Evolutionary conservation across 768 basidiomycete genomes (phyloP).

Genomic region (Mycena capillaripes): DNA sequence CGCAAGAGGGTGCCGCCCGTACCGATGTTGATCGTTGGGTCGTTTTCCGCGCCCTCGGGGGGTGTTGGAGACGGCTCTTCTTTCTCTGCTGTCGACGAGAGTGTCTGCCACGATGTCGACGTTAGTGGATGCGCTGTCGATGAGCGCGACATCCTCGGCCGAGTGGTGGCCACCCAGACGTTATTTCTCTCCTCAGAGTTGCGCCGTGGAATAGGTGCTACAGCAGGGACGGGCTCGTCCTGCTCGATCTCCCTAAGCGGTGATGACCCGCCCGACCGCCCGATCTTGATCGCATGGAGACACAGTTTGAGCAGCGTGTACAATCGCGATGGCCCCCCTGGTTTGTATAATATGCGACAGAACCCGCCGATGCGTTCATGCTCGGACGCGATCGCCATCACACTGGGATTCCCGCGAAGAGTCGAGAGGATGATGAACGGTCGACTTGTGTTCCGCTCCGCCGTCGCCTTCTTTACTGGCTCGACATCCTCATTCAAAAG

Average conservation of each 20-base stretch:
- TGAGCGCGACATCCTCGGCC: constrained; percentile 71
- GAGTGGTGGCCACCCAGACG: constrained; percentile 30
- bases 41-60: constrained; percentile 42
- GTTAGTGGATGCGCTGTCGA: constrained; percentile 60
- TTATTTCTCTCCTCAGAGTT: constrained; percentile 64
- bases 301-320: constrained; percentile 75
- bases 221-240: neutral
- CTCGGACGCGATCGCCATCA: constrained; percentile 75
- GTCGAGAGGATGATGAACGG: constrained; percentile 86
- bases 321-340: constrained; percentile 85
- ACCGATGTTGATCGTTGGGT: constrained; percentile 67
- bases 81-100: constrained; percentile 51
- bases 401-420: constrained; percentile 72
- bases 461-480: constrained; percentile 69
- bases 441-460: constrained; percentile 66
- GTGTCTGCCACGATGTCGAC: constrained; percentile 48
- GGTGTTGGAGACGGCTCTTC: constrained; percentile 44
- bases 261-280: constrained; percentile 47
- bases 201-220: constrained; percentile 47
- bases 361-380: constrained; percentile 89
- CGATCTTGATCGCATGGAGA: constrained; percentile 68
- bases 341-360: constrained; percentile 92
- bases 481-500: constrained; percentile 85
- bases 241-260: constrained; percentile 19
- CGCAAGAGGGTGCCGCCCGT: constrained; percentile 78